Evolutionary conservation across 2,329 filamentous ascomycete species (phyloP).

Genomic region (Shiraia sp.): DNA sequence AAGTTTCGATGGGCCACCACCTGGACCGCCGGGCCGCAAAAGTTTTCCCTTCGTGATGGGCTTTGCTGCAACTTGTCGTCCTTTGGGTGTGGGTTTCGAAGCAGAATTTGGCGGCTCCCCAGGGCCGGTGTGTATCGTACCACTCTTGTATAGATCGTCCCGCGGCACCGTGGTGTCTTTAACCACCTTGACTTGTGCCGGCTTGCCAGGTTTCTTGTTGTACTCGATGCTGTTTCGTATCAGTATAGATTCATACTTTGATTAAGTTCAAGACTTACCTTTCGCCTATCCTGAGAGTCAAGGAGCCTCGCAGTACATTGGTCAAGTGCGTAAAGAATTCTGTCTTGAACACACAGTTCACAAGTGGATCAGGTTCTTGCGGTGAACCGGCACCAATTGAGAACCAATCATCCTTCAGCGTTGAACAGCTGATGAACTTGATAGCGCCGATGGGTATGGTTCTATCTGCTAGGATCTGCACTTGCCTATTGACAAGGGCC

Average conservation of each 20-base stretch:
- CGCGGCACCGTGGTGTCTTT: slow-evolving; percentile 77
- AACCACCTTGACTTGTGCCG: slow-evolving; percentile 82
- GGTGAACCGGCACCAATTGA: slow-evolving; percentile 86
- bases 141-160: slow-evolving; percentile 91
- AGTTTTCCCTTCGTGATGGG: slow-evolving; percentile 94
- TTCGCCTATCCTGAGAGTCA: slow-evolving; percentile 82
- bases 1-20: slow-evolving; percentile 75
- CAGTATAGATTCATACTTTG: slow-evolving; percentile 16
- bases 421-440: slow-evolving; percentile 83
- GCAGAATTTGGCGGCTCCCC: slow-evolving; percentile 83
- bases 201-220: slow-evolving; percentile 96
- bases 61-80: slow-evolving; percentile 81
- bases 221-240: slow-evolving; percentile 71
- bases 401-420: slow-evolving; percentile 93
- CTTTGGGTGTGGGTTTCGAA: slow-evolving; percentile 83
- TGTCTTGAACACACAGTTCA: slow-evolving; percentile 94
- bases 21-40: slow-evolving; percentile 86
- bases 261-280: slow-evolving; percentile 48
- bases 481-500: slow-evolving; percentile 76
- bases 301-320: slow-evolving; percentile 74
- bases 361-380: slow-evolving; percentile 88
- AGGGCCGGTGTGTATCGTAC: slow-evolving; percentile 80
- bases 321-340: slow-evolving; percentile 94
- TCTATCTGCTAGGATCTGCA: slow-evolving; percentile 79
- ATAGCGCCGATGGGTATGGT: slow-evolving; percentile 83